phyloP scores from a whole-genome alignment of 2,329 filamentous ascomycete genomes.

The Trichothecium sympodiale region DNA sequence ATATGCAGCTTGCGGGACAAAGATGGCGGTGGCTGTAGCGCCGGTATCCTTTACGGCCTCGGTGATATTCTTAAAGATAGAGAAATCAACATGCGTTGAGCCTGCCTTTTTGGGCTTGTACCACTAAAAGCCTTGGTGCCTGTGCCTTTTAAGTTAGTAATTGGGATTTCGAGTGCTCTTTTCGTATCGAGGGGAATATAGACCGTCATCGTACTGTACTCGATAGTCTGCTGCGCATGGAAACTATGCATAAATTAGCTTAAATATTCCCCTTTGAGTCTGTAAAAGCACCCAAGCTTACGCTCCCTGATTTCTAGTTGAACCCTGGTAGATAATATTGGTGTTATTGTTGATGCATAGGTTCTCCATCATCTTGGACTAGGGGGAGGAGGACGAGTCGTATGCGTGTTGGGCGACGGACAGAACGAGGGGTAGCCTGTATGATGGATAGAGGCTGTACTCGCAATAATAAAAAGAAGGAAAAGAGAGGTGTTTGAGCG shows the following conservation, averaged over 20 bases:
- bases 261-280: too few relatives aligned
- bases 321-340: slow-evolving; percentile 93
- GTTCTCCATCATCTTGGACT: slow-evolving; percentile 68
- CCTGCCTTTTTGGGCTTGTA: slow-evolving; percentile 98
- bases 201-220: slow-evolving; percentile 80
- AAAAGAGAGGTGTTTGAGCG: slow-evolving; percentile 4
- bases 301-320: slow-evolving; percentile 96
- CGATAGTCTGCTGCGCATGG: slow-evolving; percentile 94
- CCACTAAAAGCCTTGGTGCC: slow-evolving; percentile 96
- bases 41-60: slow-evolving; percentile 86
- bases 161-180: not conserved
- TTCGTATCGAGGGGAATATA: too few relatives aligned
- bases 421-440: slow-evolving; percentile 70
- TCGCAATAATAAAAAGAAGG: slow-evolving; percentile 6
- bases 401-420: slow-evolving; percentile 59
- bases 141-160: slow-evolving; percentile 23
- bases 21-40: slow-evolving; percentile 86
- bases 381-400: slow-evolving; percentile 58
- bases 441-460: slow-evolving; percentile 38
- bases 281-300: slow-evolving; percentile 34
- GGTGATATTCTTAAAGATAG: slow-evolving; percentile 82
- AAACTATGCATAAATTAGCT: too few relatives aligned
- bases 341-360: slow-evolving; percentile 88
- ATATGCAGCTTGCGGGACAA: slow-evolving; percentile 66
- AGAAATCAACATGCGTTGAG: slow-evolving; percentile 74